Evolutionary conservation across 2,329 filamentous ascomycete species (phyloP), one percentile per base, ranked within the genome.

Genomic region (Colletotrichum musicola): DNA sequence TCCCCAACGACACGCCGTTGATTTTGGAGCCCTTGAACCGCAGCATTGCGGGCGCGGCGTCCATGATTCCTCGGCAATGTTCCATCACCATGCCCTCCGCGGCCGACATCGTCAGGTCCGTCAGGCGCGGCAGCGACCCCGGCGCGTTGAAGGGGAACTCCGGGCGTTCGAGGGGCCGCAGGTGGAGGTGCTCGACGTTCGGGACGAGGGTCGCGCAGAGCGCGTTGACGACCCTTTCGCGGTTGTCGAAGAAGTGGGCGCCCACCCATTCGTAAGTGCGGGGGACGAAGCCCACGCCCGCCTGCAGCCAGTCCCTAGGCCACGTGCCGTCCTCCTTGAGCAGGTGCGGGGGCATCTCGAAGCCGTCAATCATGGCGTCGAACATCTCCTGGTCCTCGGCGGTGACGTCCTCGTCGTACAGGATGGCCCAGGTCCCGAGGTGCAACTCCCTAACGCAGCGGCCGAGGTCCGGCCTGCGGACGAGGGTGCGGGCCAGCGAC

Each of bases 111-210:
- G 49, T 56, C 16, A 62, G 38, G 25, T 62, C 60, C 20, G 60
- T 62, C 51, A 62, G 14, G 1, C 51, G 40, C 2, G 50, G 60
- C 7, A 62, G 38, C 20, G 60, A 62, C 2, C 27, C 60, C 10
- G 38, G 60, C 12, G 22, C 16, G 13, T 35, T 56, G 50, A 56
- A 62, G 13, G 60, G 60, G n/a, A 62, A 62, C 20, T 55, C 13
- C 5, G 49, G 51, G 5, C 35, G n/a, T 14, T 20, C 18, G n/a
- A 54, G 51, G 1, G 59, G 40, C 4, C 42, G 27, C 13, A 62
- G 4, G 60, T 62, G 60, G 12, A 62, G 20, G 25, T 56, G 49
- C 27, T 62, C 51, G 4, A 62, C 49, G 25, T 62, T 54, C 1
- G 60, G n/a, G 9, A 30, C n/a, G 22, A 54, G 49, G 18, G 38